phyloP scores from a whole-genome alignment of 805 yeast genomes.

The Sungouiella blattae region DNA sequence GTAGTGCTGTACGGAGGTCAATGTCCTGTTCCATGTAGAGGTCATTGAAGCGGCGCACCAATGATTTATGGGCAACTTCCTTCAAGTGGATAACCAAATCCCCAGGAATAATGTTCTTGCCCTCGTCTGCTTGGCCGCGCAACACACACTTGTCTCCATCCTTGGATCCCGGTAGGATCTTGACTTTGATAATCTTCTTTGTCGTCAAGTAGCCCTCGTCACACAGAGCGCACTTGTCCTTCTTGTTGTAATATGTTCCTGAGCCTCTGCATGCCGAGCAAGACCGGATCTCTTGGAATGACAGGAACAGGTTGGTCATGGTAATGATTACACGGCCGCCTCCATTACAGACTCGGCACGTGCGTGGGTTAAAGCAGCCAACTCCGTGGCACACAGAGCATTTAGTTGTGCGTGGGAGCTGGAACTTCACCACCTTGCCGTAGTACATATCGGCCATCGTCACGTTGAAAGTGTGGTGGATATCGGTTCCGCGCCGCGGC shows the following conservation, averaged over 20 bases:
- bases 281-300: constrained; percentile 30
- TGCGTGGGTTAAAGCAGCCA: constrained; percentile 43
- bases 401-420: constrained; percentile 46
- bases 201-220: constrained; percentile 42
- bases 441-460: constrained; percentile 52
- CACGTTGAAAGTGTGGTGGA: constrained; percentile 52
- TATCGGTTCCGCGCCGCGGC: constrained; percentile 31
- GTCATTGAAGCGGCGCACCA: constrained; percentile 44
- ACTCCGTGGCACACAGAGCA: constrained; percentile 51
- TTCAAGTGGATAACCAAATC: constrained; percentile 59
- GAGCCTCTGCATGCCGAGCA: constrained; percentile 35
- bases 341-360: constrained; percentile 42
- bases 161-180: constrained; percentile 54
- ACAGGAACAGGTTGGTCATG: constrained; percentile 40
- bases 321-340: constrained; percentile 45
- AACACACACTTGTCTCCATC: constrained; percentile 51
- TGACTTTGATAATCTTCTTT: constrained; percentile 48
- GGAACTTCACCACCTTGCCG: constrained; percentile 56
- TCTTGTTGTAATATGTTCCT: constrained; percentile 23
- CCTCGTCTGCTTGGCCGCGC: constrained; percentile 66
- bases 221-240: constrained; percentile 25
- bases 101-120: constrained; percentile 56
- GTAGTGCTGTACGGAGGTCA: constrained; percentile 50
- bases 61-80: constrained; percentile 34
- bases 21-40: constrained; percentile 43